Base-by-base conservation (phyloP, 805 yeast genomes). In the Candida dendrica region DNA sequence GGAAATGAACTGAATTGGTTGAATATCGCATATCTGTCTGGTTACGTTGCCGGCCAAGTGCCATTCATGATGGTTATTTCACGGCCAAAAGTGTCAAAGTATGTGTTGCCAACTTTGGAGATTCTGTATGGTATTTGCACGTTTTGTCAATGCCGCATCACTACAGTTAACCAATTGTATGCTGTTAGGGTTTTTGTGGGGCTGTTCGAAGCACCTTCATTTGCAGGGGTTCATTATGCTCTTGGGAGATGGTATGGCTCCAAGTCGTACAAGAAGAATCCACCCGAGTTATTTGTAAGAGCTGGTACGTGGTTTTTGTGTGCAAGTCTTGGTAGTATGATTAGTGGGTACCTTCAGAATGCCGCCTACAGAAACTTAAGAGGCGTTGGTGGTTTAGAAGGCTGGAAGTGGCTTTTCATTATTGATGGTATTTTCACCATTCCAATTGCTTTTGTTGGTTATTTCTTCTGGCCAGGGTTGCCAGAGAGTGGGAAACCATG, bases 321-420 rank as follows among this genome's bases (percentile, higher is more conserved):
- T n/a, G 11, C 31, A 8, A 24, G 29, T 24, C 11, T 37, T 14
- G 40, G 86, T 20, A 61, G 71, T 17, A 63, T 80, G 44, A 77
- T 84, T 13, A 69, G 82, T 2, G 83, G 85, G 35, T 72, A 77
- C 45, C 61, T 82, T 34, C 81, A 80, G 49, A 72, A 82, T 14
- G 74, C 82, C 6, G 69, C 79, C 26, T 71, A 64, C 42, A 51
- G 66, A 22, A 49, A 60, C 27, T 55, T 82, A 49, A 59, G 68
- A 40, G 84, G 81, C 19, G 63, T 58, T 13, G 52, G 57, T 37
- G 86, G 86, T 1, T 61, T 75, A 14, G 68, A 68, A 11, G 78
- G 84, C 13, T 82, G 87, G 87, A 68, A 80, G 63, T 82, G 87
- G 87, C 75, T 78, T 54, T 82, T 78, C 53, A 76, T 82, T 38